Conservation (phyloP, 1,284 basidiomycete species). For the Papiliotrema nemorosa region DNA sequence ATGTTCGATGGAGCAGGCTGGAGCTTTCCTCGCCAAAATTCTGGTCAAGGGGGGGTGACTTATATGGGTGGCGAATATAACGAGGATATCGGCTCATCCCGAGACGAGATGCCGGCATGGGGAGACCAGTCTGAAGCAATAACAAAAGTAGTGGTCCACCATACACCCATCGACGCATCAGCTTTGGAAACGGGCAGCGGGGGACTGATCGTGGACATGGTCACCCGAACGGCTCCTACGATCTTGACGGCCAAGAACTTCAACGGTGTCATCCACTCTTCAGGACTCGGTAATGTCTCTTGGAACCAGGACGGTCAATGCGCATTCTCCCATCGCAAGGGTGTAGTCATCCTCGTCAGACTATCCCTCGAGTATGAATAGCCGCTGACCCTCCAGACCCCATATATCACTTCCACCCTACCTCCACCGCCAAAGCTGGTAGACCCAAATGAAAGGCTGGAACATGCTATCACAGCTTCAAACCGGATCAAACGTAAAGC, state of each 20-base stretch:
- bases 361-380: too few relatives aligned
- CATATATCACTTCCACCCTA: conserved; percentile 26
- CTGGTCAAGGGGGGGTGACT: too few relatives aligned
- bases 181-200: too few relatives aligned
- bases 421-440: conserved; percentile 25
- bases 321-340: conserved; percentile 24
- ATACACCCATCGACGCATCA: too few relatives aligned
- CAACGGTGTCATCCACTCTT: conserved; percentile 12
- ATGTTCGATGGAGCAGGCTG: too few relatives aligned
- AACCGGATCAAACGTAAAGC: conserved; percentile 3
- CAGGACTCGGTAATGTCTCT: conserved; percentile 17
- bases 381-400: conserved; percentile 27
- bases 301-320: conserved; percentile 46
- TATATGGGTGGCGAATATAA: too few relatives aligned
- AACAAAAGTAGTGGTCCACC: conserved; percentile 6
- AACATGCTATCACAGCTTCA: conserved; percentile 1
- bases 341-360: conserved; percentile 25
- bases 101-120: too few relatives aligned
- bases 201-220: not conserved
- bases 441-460: conserved; percentile 14
- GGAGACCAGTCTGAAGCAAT: too few relatives aligned
- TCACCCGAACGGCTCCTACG: conserved; percentile 3
- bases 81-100: too few relatives aligned
- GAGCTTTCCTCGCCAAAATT: too few relatives aligned
- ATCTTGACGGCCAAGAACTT: conserved; percentile 12